Evolutionary conservation across 345 rosid genomes (phyloP).

Genomic region (Cardamine chenopodiifolia): DNA sequence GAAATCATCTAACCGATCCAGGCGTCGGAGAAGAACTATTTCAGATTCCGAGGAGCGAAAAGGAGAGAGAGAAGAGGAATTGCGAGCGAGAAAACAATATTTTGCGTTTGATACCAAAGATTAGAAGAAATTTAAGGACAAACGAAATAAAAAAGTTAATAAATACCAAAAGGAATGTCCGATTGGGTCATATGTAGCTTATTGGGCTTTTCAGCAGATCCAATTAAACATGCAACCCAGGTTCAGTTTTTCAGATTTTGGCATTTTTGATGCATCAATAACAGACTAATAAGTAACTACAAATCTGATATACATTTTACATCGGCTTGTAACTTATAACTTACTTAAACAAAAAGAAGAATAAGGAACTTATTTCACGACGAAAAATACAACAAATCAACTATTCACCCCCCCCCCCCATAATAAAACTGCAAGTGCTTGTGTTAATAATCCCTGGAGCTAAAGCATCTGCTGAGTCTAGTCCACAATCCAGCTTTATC

Average conservation of each 20-base stretch:
- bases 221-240: not conserved
- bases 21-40: conserved; percentile 27
- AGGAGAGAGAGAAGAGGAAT: conserved; percentile 8
- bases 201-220: conserved; percentile 14
- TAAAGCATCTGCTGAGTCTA: conserved; percentile 45
- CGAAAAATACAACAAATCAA: conserved; percentile 30
- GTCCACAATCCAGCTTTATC: conserved; percentile 47
- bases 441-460: conserved; percentile 38
- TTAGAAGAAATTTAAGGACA: not conserved
- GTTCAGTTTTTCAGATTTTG: not conserved
- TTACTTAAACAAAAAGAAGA: conserved; percentile 15
- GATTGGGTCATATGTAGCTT: conserved; percentile 8
- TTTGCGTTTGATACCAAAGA: conserved; percentile 20
- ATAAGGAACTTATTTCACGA: conserved; percentile 14
- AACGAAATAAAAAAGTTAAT: not conserved
- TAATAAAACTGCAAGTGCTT: not conserved
- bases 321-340: too few relatives aligned
- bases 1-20: conserved; percentile 35
- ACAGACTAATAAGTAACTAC: too few relatives aligned
- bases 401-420: not conserved
- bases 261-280: too few relatives aligned
- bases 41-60: conserved; percentile 36
- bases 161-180: not conserved
- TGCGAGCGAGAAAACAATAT: conserved; percentile 28
- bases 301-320: too few relatives aligned